Evolutionary conservation across 164 flowering plant genomes (phyloP).

Genomic region (Akebia trifoliata): DNA sequence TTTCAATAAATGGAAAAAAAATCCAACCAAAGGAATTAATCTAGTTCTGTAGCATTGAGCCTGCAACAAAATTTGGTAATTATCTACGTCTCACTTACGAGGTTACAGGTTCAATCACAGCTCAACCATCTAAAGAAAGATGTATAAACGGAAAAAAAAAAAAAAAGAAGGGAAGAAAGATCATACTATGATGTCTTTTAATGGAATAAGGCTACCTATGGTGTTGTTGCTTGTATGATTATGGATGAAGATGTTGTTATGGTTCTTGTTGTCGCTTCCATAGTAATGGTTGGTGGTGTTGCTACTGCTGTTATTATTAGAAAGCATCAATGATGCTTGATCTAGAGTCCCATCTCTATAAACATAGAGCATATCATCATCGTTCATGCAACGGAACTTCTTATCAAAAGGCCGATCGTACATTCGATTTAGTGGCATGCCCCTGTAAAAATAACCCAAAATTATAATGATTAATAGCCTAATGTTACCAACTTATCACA

Average conservation of each 20-base stretch:
- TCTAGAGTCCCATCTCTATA: slow-evolving; percentile 56
- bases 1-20: not conserved
- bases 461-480: not conserved
- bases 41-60: no score
- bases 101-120: no score
- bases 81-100: no score
- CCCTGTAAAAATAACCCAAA: slow-evolving; percentile 25
- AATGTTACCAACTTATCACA: not conserved
- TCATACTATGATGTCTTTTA: slow-evolving; percentile 21
- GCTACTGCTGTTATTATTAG: slow-evolving; percentile 10
- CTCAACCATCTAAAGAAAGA: not conserved
- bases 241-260: slow-evolving; percentile 4
- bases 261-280: not conserved
- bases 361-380: slow-evolving; percentile 34
- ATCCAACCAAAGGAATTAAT: no score
- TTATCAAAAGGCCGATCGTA: slow-evolving; percentile 29
- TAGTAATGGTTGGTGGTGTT: not conserved
- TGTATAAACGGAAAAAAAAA: not conserved
- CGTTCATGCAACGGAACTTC: slow-evolving; percentile 33
- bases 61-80: not conserved
- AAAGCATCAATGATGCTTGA: slow-evolving; percentile 19
- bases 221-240: not conserved
- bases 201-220: slow-evolving; percentile 11
- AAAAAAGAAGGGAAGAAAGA: not conserved
- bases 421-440: slow-evolving; percentile 42